Base-by-base conservation (phyloP, 352 stramenopile species). In the Globisporangium irregulare region DNA sequence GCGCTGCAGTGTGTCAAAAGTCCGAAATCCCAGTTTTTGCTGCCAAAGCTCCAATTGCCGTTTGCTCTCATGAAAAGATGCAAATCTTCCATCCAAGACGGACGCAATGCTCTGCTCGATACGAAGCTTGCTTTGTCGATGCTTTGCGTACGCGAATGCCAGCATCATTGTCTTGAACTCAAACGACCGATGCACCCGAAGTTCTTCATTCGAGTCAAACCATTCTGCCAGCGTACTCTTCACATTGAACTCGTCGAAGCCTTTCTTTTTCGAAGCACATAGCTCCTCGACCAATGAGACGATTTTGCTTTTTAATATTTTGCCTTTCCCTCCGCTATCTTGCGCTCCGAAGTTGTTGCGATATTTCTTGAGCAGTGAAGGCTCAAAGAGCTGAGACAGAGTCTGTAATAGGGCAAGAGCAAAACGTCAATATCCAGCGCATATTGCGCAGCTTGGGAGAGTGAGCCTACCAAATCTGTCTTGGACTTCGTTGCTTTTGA, bases 31-130 rank as follows among this genome's bases (percentile, higher is more conserved):
- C 12, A 92, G 68, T 34, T 90, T 90, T 2, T 89, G 76, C 34
- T 90, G 84, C 81, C 84, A 92, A 14, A 90, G 24, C 34, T 92
- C 80, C 0, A 90, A 66, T 25, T 92, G 84, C 9, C 79, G 75
- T 29, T 82, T 81, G 61, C 72, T 78, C 43, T 92, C 84, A 9
- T 89, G 78, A 14, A 81, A 77, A 0, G 76, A 86, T 5, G 84
- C 81, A 48, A 90, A 90, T 5, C 82, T 67, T 0, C 77, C 80
- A 43, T 89, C 76, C n/a, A 90, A 66, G 0, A 73, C 74, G 0
- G 70, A 76, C 1, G 80, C 79, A 0, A 87, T 77, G 48, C 71
- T 83, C 69, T 87, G 79, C 25, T 84, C 74, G 14, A 92, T 82
- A 1, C 69, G 67, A 8, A 73, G 4, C 62, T 88, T 89, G 9